phyloP scores from a whole-genome alignment of 257 asterid species.

The Petunia secreta region DNA sequence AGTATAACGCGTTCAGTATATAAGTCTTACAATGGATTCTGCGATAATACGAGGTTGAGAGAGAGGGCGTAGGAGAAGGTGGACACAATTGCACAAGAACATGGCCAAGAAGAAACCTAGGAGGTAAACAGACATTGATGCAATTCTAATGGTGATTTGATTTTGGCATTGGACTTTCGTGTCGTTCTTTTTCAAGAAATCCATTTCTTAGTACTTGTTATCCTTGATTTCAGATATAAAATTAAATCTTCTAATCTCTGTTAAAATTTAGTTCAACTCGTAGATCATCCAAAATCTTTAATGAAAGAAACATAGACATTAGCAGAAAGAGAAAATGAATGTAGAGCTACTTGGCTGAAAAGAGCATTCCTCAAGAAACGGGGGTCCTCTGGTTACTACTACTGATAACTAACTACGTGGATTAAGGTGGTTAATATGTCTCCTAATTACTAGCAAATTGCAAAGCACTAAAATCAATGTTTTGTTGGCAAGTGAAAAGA shows the following conservation, averaged over 20 bases:
- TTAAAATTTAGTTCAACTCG: neutral
- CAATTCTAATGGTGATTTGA: slow-evolving; percentile 52
- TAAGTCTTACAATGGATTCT: slow-evolving; percentile 63
- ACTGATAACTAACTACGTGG: neutral
- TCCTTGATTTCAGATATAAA: neutral
- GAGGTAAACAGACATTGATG: slow-evolving; percentile 74
- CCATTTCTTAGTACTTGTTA: slow-evolving; percentile 11
- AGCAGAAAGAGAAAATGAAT: neutral
- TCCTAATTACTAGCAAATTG: neutral
- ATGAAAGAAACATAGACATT: neutral
- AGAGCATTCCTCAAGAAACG: neutral
- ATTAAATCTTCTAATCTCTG: neutral
- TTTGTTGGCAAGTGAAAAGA: too few species aligned
- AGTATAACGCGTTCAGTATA: too few species aligned
- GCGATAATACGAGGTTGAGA: slow-evolving; percentile 83
- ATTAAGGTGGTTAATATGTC: neutral
- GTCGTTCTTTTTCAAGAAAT: slow-evolving; percentile 25
- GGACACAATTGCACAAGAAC: slow-evolving; percentile 77
- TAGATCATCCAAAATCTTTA: neutral
- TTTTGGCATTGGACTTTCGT: slow-evolving; percentile 50
- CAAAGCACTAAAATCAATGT: too few species aligned
- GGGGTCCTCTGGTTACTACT: neutral
- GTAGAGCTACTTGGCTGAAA: neutral
- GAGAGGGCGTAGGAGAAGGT: slow-evolving; percentile 63
- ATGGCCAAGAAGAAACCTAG: slow-evolving; percentile 79